phyloP scores from a whole-genome alignment of 2,329 filamentous ascomycete genomes.

The Hymenoscyphus infarciens region DNA sequence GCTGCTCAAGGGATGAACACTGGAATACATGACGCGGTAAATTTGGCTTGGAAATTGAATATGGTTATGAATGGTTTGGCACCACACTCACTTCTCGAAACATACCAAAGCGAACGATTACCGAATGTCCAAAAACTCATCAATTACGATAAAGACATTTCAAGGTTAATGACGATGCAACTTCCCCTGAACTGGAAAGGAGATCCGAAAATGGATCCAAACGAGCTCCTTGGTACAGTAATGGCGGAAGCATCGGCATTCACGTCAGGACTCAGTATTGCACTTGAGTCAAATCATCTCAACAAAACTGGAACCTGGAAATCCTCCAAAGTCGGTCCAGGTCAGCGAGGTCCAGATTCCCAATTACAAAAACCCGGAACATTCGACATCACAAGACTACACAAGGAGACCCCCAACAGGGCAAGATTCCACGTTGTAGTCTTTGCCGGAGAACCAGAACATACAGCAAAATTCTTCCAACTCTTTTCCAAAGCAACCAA shows the following conservation, averaged over 20 bases:
- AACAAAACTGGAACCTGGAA: conserved; percentile 36
- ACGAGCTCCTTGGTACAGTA: conserved; percentile 50
- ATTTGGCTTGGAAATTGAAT: conserved; percentile 58
- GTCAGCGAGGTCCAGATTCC: conserved; percentile 46
- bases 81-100: conserved; percentile 43
- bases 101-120: conserved; percentile 51
- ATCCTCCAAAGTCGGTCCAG: conserved; percentile 35
- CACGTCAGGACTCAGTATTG: conserved; percentile 58
- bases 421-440: conserved; percentile 42
- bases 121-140: conserved; percentile 40
- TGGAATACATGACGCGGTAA: conserved; percentile 57
- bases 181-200: conserved; percentile 39
- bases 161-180: conserved; percentile 40
- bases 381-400: conserved; percentile 41
- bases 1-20: conserved; percentile 59
- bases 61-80: conserved; percentile 46
- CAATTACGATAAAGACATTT: conserved; percentile 41
- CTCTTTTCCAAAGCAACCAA: conserved; percentile 18
- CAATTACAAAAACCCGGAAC: conserved; percentile 44
- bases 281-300: conserved; percentile 48
- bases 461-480: conserved; percentile 23
- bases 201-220: conserved; percentile 41
- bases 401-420: conserved; percentile 42
- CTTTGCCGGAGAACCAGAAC: conserved; percentile 38
- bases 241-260: conserved; percentile 58